phyloP scores from a whole-genome alignment of 2,329 filamentous ascomycete species.

The Thelonectria blattea region DNA sequence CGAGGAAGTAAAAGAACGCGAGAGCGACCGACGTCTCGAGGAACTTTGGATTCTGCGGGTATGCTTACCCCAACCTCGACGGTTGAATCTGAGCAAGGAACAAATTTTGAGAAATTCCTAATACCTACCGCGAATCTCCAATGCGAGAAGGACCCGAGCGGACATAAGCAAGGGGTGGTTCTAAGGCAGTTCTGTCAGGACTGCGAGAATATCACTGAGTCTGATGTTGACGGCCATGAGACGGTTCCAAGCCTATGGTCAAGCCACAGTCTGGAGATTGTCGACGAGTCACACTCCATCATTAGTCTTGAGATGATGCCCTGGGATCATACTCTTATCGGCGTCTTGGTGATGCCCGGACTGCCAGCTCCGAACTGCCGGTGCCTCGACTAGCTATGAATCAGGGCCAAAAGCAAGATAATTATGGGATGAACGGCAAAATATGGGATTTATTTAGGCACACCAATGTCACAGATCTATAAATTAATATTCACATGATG shows the following conservation, averaged over 20 bases:
- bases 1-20: not conserved
- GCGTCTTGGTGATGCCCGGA: not conserved
- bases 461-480: no score
- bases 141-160: not conserved
- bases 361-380: no score
- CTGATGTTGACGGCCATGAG: not conserved
- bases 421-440: not conserved
- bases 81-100: not conserved
- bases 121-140: not conserved
- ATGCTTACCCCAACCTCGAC: not conserved
- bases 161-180: not conserved
- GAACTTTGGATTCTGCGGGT: not conserved
- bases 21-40: not conserved
- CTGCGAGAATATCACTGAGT: not conserved
- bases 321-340: not conserved
- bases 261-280: not conserved
- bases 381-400: no score
- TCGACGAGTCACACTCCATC: not conserved
- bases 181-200: not conserved
- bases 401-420: not conserved
- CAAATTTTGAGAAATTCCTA: not conserved
- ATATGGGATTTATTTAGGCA: not conserved
- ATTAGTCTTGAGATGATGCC: not conserved
- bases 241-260: not conserved
- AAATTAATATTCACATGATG: no score